A percentile compares a stretch with the other conserved stretches of the same genome.
phyloP scores from a whole-genome alignment of 441 rosid species.

The Raphanus hybrid region DNA sequence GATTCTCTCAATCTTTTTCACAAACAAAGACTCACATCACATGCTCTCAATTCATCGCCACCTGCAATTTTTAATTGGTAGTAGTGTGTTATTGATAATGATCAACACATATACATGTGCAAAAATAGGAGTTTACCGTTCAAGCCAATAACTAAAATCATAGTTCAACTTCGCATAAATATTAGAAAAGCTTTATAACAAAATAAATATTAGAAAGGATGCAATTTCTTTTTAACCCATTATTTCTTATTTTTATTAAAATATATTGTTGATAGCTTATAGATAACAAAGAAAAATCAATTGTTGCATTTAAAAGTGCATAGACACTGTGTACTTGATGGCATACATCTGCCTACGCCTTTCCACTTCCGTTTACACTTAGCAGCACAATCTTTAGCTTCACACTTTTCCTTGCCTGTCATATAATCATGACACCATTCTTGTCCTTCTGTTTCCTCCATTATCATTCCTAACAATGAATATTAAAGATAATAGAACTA shows the following conservation, averaged over 20 bases:
- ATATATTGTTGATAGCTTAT: not conserved
- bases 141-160: slow-evolving; percentile 1
- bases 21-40: not conserved
- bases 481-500: not conserved
- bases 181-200: not conserved
- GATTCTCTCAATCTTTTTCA: not conserved
- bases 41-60: not conserved
- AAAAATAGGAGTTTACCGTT: not conserved
- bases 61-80: not conserved
- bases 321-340: not conserved
- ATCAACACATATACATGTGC: not conserved
- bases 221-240: not conserved
- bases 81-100: not conserved
- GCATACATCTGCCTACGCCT: not conserved
- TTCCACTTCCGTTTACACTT: not conserved
- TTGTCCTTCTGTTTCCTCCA: slow-evolving; percentile 5
- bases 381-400: not conserved
- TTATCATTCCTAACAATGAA: not conserved
- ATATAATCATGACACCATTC: slow-evolving; percentile 7
- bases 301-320: not conserved
- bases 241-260: not conserved
- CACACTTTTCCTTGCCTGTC: not conserved
- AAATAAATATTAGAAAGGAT: not conserved
- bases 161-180: not conserved
- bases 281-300: not conserved